Base-by-base conservation (phyloP, 768 basidiomycete genomes). In the Rhodosporidiobolus odoratus region DNA sequence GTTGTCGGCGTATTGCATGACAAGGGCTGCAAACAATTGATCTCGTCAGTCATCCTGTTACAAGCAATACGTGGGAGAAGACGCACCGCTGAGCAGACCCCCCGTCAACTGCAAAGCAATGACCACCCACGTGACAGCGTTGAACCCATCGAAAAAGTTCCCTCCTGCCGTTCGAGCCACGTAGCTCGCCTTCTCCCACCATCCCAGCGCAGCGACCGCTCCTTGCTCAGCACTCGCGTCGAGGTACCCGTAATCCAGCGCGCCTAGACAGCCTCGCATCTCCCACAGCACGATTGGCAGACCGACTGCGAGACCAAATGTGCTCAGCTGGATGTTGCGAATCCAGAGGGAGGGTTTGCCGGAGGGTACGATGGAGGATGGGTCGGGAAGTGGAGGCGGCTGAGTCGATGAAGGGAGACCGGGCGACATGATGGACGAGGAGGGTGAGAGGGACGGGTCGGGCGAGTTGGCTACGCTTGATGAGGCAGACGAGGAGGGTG, bases 291-390 rank as follows among this genome's bases (percentile, higher is more conserved):
- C 71, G 45, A 93, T 90, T 2, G 89, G 82, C 56, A 92, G 80
- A 5, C 91, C 91, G 3, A 92, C 92, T 43, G 94, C 83, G 43
- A 97, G 83, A 54, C 91, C 93, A 82, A 97, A 97, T 54, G 92
- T 83, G 32, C 91, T 93, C 19, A 98, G 85, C 79, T 97, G 94
- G 66, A 96, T 89, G 78, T 97, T 98, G 78, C 95, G 89, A 66
- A 96, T 87, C 94, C 94, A 97, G 16, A 98, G 84, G 79, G 94
- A 91, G 2, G 88, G 84, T 72, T 87, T 86, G 2, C 45, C 27
- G 47, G 54, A 13, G 88, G 89, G 76, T 88, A 87, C 82, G 57
- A 47, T 61, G 19, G 25, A 41, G 32, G 17, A 15, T 13, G 37
- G 37, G 15, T 30, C 3, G 27, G 45, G 45, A 8, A 38, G 63